Evolutionary conservation across 2,329 filamentous ascomycete genomes (phyloP).

Genomic region (Aspergillus sp.): DNA sequence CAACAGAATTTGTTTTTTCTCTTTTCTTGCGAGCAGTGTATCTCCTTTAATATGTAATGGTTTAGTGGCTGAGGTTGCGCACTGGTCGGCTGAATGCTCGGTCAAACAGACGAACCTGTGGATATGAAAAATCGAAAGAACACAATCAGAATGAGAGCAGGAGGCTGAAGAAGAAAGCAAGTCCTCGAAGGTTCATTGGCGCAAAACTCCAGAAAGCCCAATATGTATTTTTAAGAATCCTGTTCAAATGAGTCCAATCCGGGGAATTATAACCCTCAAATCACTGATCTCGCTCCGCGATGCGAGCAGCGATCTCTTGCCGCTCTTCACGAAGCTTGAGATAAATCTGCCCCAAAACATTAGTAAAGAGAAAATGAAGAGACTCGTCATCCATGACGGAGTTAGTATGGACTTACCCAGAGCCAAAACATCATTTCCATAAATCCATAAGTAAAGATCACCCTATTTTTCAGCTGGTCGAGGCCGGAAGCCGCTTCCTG

Average conservation of each 20-base stretch:
- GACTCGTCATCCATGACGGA: neutral
- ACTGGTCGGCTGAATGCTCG: neutral
- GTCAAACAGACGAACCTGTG: neutral
- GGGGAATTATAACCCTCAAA: neutral
- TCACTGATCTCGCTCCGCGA: conserved; percentile 21
- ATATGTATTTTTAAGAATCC: neutral
- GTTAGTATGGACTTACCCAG: conserved; percentile 59
- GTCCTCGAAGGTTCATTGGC: neutral
- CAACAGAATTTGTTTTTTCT: neutral
- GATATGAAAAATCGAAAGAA: neutral
- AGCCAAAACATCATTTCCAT: conserved; percentile 84
- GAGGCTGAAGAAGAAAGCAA: neutral
- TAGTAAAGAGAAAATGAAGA: neutral
- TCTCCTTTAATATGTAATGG: neutral
- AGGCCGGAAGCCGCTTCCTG: conserved; percentile 37
- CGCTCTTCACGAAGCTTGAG: conserved; percentile 38
- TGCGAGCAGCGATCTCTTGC: conserved; percentile 27
- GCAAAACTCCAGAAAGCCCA: neutral
- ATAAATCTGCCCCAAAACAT: conserved; percentile 26
- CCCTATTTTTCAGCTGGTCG: conserved; percentile 75
- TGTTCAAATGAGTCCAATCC: neutral
- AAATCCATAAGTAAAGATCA: conserved; percentile 83
- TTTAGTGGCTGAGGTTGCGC: neutral
- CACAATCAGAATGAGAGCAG: neutral
- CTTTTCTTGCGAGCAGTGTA: neutral